These are phyloP conservation scores for Fusarium luffae DNA, from an alignment of 2,329 filamentous ascomycete species.

Conservation along the genomic window DNA sequence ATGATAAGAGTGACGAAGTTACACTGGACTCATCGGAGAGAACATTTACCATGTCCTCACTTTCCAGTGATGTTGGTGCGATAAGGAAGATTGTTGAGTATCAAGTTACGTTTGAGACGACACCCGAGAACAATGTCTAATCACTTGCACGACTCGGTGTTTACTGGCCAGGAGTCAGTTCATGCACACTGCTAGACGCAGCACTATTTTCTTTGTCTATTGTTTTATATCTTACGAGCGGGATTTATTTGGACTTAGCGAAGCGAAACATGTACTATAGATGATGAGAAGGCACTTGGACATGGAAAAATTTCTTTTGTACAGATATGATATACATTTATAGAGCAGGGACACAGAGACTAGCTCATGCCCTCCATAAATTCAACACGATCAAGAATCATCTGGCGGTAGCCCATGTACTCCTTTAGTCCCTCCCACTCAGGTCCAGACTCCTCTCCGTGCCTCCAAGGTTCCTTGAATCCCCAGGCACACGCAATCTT, in stretches of 20 bases:
- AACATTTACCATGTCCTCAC: conserved; percentile 10
- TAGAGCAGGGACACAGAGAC: conserved; percentile 1
- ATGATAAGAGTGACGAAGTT: conserved; percentile 51
- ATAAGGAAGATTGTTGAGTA: conserved; percentile 54
- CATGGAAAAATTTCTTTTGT: conserved; percentile 16
- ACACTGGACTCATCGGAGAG: conserved; percentile 45
- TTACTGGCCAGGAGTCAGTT: not conserved
- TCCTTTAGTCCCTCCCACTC: conserved; percentile 91
- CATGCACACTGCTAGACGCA: not conserved
- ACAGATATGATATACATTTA: conserved; percentile 38
- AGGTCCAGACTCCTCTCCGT: conserved; percentile 89
- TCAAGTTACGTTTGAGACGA: conserved; percentile 49
- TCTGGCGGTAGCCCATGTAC: conserved; percentile 83
- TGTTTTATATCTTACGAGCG: not conserved
- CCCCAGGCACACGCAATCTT: conserved; percentile 90
- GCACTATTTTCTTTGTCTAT: not conserved
- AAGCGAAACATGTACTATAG: not conserved
- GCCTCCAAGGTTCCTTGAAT: conserved; percentile 81
- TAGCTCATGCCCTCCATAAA: conserved; percentile 88
- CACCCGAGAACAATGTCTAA: conserved; percentile 13
- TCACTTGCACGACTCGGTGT: not conserved
- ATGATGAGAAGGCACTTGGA: not conserved
- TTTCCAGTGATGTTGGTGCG: conserved; percentile 34
- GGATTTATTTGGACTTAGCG: not conserved
- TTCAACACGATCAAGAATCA: conserved; percentile 90